phyloP scores from a whole-genome alignment of 2,329 filamentous ascomycete genomes.

The Samsoniella hepiali region DNA sequence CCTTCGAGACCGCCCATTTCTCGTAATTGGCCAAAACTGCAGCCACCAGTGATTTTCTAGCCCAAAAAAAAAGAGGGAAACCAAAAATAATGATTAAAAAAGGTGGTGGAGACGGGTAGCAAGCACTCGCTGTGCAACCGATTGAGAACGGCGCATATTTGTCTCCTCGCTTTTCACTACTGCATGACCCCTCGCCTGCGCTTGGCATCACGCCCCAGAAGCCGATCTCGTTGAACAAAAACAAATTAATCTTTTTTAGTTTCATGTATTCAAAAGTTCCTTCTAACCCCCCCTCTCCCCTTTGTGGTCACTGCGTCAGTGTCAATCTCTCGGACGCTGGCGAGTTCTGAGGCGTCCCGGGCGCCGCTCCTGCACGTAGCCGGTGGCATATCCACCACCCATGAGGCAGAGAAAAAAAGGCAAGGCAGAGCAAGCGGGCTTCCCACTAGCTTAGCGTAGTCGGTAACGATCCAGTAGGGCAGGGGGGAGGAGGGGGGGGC shows the following conservation, averaged over 20 bases:
- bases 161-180: neutral
- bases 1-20: conserved; percentile 9
- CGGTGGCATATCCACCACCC: neutral
- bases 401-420: conserved; percentile 5
- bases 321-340: neutral
- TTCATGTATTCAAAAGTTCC: neutral
- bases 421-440: neutral
- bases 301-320: neutral
- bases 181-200: neutral
- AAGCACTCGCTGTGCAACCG: conserved; percentile 13
- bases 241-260: neutral
- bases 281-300: neutral
- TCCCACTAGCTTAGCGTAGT: too few species aligned
- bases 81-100: neutral
- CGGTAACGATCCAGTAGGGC: too few species aligned
- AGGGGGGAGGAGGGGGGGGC: too few species aligned
- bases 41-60: neutral
- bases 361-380: neutral
- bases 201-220: neutral
- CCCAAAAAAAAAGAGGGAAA: neutral
- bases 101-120: conserved; percentile 12
- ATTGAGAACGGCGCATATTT: conserved; percentile 15
- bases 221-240: neutral
- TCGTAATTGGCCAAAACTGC: neutral
- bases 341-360: neutral